A percentile compares a stretch with the other conserved stretches of the same genome.
phyloP scores from a whole-genome alignment of 2,329 filamentous ascomycete species.

The Allantophomopsis lycopodina region DNA sequence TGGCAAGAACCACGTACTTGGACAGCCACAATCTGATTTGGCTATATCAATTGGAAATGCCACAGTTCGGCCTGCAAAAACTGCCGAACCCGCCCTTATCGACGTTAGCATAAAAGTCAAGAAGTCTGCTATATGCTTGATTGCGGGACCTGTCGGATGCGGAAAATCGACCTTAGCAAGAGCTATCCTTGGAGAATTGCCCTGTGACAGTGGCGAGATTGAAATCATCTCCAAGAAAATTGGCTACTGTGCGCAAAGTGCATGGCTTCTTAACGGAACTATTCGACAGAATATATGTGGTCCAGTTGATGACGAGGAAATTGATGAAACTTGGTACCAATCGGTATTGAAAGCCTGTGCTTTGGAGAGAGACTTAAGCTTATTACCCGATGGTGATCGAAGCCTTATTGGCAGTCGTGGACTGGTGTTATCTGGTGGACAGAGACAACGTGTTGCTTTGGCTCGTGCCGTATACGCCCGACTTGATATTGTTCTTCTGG shows the following conservation, averaged over 20 bases:
- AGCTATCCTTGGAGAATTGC: constrained; percentile 17
- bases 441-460: constrained; percentile 27
- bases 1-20: not conserved
- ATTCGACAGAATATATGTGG: constrained; percentile 20
- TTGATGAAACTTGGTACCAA: constrained; percentile 17
- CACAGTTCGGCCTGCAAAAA: not conserved
- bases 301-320: constrained; percentile 2
- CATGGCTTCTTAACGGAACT: constrained; percentile 22
- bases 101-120: constrained; percentile 6
- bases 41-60: constrained; percentile 3
- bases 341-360: constrained; percentile 12
- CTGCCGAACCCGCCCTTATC: constrained; percentile 2
- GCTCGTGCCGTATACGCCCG: constrained; percentile 31
- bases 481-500: constrained; percentile 25
- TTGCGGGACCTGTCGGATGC: constrained; percentile 14
- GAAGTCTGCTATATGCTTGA: constrained; percentile 4
- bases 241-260: constrained; percentile 22
- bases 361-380: constrained; percentile 13
- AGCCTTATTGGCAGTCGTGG: constrained; percentile 27
- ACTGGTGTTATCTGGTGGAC: constrained; percentile 28
- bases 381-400: constrained; percentile 20
- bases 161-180: constrained; percentile 18
- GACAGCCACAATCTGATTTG: not conserved
- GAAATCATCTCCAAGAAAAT: constrained; percentile 13
- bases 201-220: constrained; percentile 12